Evolutionary conservation across 345 rosid species (phyloP).

Genomic region (Camelina laxa): DNA sequence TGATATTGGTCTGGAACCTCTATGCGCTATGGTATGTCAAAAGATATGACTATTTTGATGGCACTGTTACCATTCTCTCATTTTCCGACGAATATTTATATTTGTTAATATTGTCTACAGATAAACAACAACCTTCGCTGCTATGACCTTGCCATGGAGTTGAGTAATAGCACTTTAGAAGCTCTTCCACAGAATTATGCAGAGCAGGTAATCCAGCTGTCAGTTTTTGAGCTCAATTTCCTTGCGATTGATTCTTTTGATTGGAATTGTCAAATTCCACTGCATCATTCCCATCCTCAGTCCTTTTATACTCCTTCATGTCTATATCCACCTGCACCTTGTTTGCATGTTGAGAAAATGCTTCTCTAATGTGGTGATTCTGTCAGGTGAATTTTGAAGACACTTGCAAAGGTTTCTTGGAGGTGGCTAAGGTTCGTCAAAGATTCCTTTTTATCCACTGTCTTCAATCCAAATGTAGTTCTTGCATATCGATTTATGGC

Average conservation of each 20-base stretch:
- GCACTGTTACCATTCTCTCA: conserved; percentile 2
- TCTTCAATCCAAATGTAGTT: conserved; percentile 2
- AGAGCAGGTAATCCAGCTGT: conserved; percentile 73
- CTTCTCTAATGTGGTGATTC: conserved; percentile 23
- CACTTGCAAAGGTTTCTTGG: conserved; percentile 96
- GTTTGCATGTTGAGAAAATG: conserved; percentile 27
- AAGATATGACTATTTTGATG: conserved; percentile 9
- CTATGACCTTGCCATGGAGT: conserved; percentile 98
- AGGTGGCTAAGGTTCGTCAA: conserved; percentile 85
- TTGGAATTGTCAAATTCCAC: conserved; percentile 16
- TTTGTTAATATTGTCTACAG: conserved; percentile 48
- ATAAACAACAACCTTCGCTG: conserved; percentile 97
- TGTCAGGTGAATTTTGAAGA: conserved; percentile 95
- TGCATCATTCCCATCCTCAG: conserved; percentile 13
- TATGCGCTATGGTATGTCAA: conserved; percentile 92
- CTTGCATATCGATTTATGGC: conserved; percentile 7
- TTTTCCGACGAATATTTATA: conserved; percentile 5
- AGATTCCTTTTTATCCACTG: not conserved
- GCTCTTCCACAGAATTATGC: conserved; percentile 96
- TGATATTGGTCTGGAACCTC: conserved; percentile 93
- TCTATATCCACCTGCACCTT: not conserved
- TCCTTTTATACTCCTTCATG: conserved; percentile 15
- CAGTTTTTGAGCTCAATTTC: not conserved
- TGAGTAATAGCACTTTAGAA: conserved; percentile 85
- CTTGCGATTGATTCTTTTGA: conserved; percentile 24